phyloP scores from a whole-genome alignment of 2,329 filamentous ascomycete species.

The Calonectria ilicicola region DNA sequence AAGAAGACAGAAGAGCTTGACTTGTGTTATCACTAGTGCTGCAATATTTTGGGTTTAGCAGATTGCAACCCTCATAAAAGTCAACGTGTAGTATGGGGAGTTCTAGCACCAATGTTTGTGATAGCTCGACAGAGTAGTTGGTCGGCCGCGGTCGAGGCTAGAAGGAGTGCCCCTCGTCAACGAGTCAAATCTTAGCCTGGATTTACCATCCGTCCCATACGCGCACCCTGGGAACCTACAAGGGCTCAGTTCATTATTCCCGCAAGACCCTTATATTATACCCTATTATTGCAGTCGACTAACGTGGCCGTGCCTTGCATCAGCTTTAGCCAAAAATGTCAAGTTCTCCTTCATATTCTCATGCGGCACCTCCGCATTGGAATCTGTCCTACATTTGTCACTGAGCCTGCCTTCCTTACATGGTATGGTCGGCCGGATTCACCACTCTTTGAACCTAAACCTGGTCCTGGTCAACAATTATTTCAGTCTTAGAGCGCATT shows the following conservation, averaged over 20 bases:
- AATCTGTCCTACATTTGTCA: not conserved
- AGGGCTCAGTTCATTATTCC: conserved; percentile 6
- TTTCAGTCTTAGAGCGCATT: not conserved
- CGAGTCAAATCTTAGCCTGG: not conserved
- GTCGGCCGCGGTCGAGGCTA: too few relatives aligned
- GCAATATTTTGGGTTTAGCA: too few relatives aligned
- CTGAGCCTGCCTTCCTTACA: not conserved
- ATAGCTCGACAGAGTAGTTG: too few relatives aligned
- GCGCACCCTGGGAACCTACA: not conserved
- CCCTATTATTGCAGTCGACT: not conserved
- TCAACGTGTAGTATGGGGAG: too few relatives aligned
- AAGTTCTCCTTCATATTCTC: not conserved
- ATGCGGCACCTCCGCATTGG: not conserved
- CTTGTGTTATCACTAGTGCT: too few relatives aligned
- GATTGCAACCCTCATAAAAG: too few relatives aligned
- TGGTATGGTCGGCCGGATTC: not conserved
- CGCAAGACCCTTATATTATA: not conserved
- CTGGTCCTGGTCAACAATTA: not conserved
- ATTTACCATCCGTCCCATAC: not conserved
- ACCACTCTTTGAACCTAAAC: not conserved
- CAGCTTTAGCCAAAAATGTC: not conserved
- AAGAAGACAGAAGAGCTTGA: not conserved
- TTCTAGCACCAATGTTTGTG: too few relatives aligned
- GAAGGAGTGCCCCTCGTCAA: too few relatives aligned
- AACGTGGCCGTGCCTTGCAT: not conserved